Conservation (phyloP, 2,329 filamentous ascomycete genomes). For the Cucurbitaria berberidis region DNA sequence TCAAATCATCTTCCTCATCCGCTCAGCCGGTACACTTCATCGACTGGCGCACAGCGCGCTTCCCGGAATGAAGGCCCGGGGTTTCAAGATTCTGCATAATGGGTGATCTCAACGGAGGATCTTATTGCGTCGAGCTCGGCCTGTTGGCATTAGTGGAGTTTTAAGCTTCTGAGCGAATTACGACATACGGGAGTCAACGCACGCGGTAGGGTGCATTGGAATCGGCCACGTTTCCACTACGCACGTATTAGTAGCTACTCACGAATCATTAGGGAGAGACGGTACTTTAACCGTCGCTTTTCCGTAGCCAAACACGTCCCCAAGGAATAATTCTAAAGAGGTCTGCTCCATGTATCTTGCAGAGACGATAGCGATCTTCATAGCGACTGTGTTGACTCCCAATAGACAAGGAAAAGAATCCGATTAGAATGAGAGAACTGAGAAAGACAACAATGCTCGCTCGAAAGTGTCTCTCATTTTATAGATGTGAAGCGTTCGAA, state of each 20-base stretch:
- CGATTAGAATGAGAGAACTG: no score
- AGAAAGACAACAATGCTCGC: not conserved
- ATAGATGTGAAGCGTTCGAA: no score
- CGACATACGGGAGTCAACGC: constrained; percentile 4
- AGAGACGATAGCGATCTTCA: constrained; percentile 10
- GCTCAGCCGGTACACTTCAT: not conserved
- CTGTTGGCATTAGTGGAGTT: not conserved
- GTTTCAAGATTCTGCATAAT: constrained; percentile 6
- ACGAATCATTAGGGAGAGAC: not conserved
- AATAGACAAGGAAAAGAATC: no score
- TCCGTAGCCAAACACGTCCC: constrained; percentile 7
- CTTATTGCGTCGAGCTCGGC: constrained; percentile 6
- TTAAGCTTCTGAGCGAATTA: not conserved
- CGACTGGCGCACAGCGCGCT: not conserved
- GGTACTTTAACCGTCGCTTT: constrained; percentile 8
- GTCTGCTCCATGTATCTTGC: constrained; percentile 14
- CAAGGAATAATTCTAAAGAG: constrained; percentile 7
- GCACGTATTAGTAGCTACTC: not conserved
- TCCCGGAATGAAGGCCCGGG: not conserved
- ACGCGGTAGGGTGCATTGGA: constrained; percentile 17
- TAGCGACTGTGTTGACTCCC: not conserved
- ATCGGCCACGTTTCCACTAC: constrained; percentile 16
- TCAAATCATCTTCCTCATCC: not conserved
- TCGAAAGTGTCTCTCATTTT: not conserved
- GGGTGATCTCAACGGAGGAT: constrained; percentile 4